Base-by-base conservation (phyloP, 805 yeast genomes). In the Barnettozyma sp. region DNA sequence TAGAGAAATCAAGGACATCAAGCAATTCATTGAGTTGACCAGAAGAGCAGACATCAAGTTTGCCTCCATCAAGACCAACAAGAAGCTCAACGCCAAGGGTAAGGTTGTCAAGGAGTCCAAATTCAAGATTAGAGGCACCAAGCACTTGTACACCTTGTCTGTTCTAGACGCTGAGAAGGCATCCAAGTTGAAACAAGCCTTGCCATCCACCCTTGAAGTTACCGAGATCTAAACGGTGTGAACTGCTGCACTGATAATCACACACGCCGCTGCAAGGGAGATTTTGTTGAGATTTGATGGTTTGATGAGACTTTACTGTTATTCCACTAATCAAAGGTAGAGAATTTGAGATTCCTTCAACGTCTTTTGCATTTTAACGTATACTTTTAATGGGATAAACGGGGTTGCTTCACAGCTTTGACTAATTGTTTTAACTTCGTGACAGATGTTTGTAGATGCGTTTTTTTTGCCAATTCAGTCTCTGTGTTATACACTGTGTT, bases 41-140 rank as follows among this genome's bases (percentile, higher is more conserved):
- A 82, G 87, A 78, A 81, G 97, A 78, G 77, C 87, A 62, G 97
- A 88, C 78, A 86, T 92, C 65, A 77, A 77, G 71, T 70, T 82
- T 50, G 96, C 95, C 59, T 79, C 88, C 65, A 83, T 92, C 77
- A 92, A 92, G 82, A 78, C 81, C 73, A 86, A 86, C 86, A 68
- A 75, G 65, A 80, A 82, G 71, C 57, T 80, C 62, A 79, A 78
- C 73, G 74, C 82, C 56, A 71, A 71, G 67, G 94, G 92, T 68
- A 82, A 82, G 76, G 71, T 73, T 55, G 74, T 75, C 79, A 82
- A 82, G 73, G 92, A 83, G 73, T 87, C 96, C 75, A 92, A 92
- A 74, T 92, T 92, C 88, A 92, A 92, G 84, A 85, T 92, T 63
- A 87, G 97, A 79, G 96, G 97, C 69, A 62, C 95, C 50, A 86